A percentile compares a stretch with the other conserved stretches of the same genome.
phyloP scores from a whole-genome alignment of 306 rosid genomes.

The Rosa rugosa region DNA sequence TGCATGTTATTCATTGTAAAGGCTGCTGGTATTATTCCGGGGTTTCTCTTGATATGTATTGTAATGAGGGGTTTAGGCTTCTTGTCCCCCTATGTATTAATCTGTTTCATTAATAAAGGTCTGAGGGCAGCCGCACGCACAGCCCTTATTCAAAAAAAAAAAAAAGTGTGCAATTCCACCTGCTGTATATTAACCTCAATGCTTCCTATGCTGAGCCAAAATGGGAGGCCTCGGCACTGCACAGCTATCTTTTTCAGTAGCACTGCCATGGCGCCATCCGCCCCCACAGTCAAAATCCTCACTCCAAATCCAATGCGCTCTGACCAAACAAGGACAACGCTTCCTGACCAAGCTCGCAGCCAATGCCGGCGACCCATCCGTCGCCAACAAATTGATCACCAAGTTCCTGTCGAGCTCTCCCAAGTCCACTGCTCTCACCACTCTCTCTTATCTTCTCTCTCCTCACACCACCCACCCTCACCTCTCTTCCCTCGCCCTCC shows the following conservation, averaged over 20 bases:
- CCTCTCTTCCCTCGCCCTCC: constrained; percentile 56
- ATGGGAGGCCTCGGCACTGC: constrained; percentile 23
- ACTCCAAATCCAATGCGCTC: constrained; percentile 23
- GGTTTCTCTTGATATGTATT: no score
- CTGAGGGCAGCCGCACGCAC: no score
- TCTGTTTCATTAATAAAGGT: no score
- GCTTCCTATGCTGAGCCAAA: background rate
- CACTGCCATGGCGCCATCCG: constrained; percentile 10
- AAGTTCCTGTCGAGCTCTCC: constrained; percentile 52
- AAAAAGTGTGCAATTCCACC: no score
- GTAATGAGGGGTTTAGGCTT: no score
- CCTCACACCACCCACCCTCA: constrained; percentile 47
- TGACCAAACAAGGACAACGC: constrained; percentile 66
- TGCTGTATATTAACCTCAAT: background rate
- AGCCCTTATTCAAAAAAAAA: no score
- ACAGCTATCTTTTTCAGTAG: background rate
- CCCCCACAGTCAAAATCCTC: background rate
- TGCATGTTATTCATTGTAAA: no score
- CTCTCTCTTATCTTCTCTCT: constrained; percentile 70
- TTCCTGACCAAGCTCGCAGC: constrained; percentile 62
- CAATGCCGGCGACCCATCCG: constrained; percentile 34
- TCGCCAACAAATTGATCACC: constrained; percentile 44
- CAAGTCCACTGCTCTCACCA: constrained; percentile 58
- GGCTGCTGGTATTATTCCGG: no score
- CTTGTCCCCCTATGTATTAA: no score